phyloP scores from a whole-genome alignment of 2,329 filamentous ascomycete species.

The Penicillium sp. region DNA sequence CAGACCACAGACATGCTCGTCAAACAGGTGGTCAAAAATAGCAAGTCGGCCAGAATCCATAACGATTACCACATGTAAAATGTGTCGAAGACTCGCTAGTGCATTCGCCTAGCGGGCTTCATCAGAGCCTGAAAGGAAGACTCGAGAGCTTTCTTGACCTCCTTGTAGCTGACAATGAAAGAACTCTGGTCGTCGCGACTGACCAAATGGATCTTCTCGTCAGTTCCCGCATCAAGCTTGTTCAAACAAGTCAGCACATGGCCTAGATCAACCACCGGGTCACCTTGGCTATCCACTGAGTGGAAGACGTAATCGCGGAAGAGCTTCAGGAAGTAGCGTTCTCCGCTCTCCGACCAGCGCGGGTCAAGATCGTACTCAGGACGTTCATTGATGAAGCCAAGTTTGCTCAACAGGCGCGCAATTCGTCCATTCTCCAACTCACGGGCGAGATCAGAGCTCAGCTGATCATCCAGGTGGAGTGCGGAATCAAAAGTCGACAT shows the following conservation, averaged over 20 bases:
- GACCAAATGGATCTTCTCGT: conserved; percentile 80
- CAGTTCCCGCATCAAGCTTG: conserved; percentile 84
- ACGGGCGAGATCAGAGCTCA: conserved; percentile 67
- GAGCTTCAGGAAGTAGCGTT: conserved; percentile 87
- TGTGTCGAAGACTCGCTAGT: conserved; percentile 23
- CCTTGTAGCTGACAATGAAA: conserved; percentile 85
- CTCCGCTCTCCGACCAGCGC: conserved; percentile 87
- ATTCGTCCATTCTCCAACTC: conserved; percentile 89
- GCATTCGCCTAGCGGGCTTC: conserved; percentile 41
- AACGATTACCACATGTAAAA: conserved; percentile 4
- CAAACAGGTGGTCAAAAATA: background rate
- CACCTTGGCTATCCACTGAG: conserved; percentile 81
- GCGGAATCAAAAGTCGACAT: conserved; percentile 71
- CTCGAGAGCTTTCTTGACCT: conserved; percentile 68
- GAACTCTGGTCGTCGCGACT: conserved; percentile 88
- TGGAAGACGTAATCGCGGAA: conserved; percentile 98
- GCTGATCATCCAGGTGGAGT: conserved; percentile 74
- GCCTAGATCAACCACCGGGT: conserved; percentile 78
- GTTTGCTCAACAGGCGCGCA: conserved; percentile 75
- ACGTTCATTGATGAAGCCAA: conserved; percentile 85
- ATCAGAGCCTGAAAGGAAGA: conserved; percentile 59
- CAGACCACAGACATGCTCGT: background rate
- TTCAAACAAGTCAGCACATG: conserved; percentile 85
- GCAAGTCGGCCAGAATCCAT: background rate
- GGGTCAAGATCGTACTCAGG: conserved; percentile 76